Base-by-base conservation (phyloP, 225 moss, liverwort and hornwort genomes). In the Straminergon stramineum region DNA sequence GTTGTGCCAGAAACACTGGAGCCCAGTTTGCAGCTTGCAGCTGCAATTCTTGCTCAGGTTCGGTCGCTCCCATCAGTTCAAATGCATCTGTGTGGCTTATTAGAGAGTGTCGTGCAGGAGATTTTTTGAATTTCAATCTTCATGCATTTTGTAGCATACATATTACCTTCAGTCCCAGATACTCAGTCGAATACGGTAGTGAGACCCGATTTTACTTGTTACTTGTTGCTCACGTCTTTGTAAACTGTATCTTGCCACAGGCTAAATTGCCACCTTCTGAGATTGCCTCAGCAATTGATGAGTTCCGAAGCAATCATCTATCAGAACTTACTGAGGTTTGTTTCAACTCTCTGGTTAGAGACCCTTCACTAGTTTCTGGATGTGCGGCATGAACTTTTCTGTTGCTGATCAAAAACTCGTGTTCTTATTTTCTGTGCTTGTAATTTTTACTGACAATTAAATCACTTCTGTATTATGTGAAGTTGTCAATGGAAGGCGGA, bases 1-100 rank as follows among this genome's bases (percentile, higher is more conserved):
- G 99, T 99, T 84, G 97, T 99, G 65, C 99, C 99, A 63, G 99
- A 99, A 87, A 97, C 97, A n/a, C 84, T 99, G 89, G 99, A 99
- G 87, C 97, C 99, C 75, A 99, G 99, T 84, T 96, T 99, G 93
- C 99, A 99, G 89, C 97, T 99, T 88, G 99, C 99, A 61, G 97
- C 99, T 89, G 99, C 99, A 83, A 96, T 99, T 88, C 99, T 99
- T 85, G 95, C 99, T 86, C 96, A 97, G 99, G 98, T 98, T 87
- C 65, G 82, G 82, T 75, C 69, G 37, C 71, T 71, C 48, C 43
- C 60, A 66, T 70, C 63, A 53, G 32, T 57, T 39, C 20, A 39
- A 84, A 56, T 41, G 55, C 84, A 57, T 62, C 32, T 68, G 75
- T 45, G 30, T 79, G 57, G 11, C 56, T 68, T 79, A 79, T 24